Percentiles rank a stretch among this genome's conserved stretches.
Evolutionary conservation across 1,284 basidiomycete genomes (phyloP).

Genomic region (Malassezia vespertilionis): DNA sequence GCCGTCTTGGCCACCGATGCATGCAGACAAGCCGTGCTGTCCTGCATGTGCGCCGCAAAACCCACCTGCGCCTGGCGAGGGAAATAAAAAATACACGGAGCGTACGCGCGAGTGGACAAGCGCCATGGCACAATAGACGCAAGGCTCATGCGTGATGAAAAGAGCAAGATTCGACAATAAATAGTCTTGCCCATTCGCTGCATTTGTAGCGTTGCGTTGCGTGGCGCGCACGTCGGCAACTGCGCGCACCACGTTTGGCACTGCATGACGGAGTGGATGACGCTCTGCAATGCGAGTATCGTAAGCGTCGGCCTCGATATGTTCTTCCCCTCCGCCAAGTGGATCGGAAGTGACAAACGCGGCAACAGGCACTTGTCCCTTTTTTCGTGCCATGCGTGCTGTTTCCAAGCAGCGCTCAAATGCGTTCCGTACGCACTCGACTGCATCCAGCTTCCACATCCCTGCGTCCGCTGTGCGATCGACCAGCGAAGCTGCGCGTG

Average conservation of each 20-base stretch:
- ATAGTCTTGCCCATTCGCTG: constrained; percentile 37
- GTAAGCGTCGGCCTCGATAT: constrained; percentile 27
- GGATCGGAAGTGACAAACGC: constrained; percentile 10
- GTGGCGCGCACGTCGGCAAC: constrained; percentile 21
- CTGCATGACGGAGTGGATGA: constrained; percentile 41
- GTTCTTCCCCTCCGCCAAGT: not conserved
- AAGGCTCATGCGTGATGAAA: constrained; percentile 43
- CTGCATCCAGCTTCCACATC: constrained; percentile 13
- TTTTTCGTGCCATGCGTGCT: constrained; percentile 12
- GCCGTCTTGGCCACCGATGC: constrained; percentile 26
- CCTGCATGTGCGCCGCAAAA: constrained; percentile 30
- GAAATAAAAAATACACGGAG: constrained; percentile 32
- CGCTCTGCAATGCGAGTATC: constrained; percentile 24
- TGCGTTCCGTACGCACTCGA: constrained; percentile 4
- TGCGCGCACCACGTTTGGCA: constrained; percentile 22
- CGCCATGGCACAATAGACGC: constrained; percentile 43
- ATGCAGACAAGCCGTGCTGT: not conserved
- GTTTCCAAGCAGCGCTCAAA: constrained; percentile 20
- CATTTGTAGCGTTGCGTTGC: not conserved
- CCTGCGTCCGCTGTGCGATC: constrained; percentile 25
- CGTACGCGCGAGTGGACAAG: constrained; percentile 39
- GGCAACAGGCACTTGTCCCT: constrained; percentile 9
- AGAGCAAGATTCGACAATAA: constrained; percentile 34
- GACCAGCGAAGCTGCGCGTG: constrained; percentile 16
- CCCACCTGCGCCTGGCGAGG: constrained; percentile 29